Percentiles rank a stretch among this genome's conserved stretches.
Conservation (phyloP, 306 rosid species). For the Amphicarpaea edgeworthii region DNA sequence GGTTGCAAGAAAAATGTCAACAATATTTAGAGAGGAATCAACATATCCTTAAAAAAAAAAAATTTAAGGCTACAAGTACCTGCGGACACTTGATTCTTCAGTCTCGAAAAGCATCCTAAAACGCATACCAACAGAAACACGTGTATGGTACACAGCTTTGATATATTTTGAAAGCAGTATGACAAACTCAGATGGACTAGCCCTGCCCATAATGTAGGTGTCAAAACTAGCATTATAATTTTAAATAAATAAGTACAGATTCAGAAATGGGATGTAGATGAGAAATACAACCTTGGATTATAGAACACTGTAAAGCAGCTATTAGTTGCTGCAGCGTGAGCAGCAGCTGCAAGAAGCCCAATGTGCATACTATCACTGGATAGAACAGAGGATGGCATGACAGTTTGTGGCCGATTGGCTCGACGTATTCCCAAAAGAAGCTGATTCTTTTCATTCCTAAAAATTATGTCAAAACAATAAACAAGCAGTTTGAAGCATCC, state of each 20-base stretch:
- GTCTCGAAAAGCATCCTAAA: conserved; percentile 94
- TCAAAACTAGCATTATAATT: conserved; percentile 38
- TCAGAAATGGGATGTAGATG: conserved; percentile 25
- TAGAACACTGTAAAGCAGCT: conserved; percentile 90
- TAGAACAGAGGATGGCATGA: conserved; percentile 87
- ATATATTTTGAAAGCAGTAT: conserved; percentile 82
- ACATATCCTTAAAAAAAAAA: background rate
- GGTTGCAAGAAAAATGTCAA: background rate
- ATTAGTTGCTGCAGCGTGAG: conserved; percentile 91
- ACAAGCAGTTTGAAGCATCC: conserved; percentile 31
- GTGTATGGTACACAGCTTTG: conserved; percentile 89
- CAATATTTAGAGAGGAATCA: background rate
- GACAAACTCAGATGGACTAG: conserved; percentile 92
- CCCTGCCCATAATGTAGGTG: conserved; percentile 62
- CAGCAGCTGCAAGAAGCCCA: conserved; percentile 96
- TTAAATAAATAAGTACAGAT: conserved; percentile 15
- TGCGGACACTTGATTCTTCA: conserved; percentile 89
- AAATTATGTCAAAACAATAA: conserved; percentile 10
- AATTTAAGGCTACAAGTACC: conserved; percentile 54
- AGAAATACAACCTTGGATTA: conserved; percentile 75
- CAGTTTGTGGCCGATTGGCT: conserved; percentile 80
- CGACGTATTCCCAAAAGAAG: conserved; percentile 90
- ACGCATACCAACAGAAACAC: conserved; percentile 94
- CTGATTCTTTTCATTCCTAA: conserved; percentile 91
- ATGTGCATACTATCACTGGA: conserved; percentile 94